phyloP scores from a whole-genome alignment of 208 protist species.

The Sergeia podlipaevii region DNA sequence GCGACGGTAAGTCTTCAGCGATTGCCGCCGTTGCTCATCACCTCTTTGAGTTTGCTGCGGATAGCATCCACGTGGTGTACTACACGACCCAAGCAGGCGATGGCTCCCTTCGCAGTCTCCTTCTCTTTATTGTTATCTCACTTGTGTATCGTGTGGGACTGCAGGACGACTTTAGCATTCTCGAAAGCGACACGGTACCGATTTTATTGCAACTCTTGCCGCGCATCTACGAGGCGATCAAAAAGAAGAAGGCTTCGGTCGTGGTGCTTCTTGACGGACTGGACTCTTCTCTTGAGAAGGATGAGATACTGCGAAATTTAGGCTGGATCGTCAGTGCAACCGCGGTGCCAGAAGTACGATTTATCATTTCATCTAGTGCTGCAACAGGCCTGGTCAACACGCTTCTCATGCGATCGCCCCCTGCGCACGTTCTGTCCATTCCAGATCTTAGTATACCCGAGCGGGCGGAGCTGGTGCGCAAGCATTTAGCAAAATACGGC shows the following conservation, averaged over 20 bases:
- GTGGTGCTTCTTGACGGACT: conserved; percentile 67
- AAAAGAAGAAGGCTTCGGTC: conserved; percentile 18
- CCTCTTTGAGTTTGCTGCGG: conserved; percentile 18
- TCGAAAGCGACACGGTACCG: conserved; percentile 38
- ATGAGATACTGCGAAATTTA: conserved; percentile 45
- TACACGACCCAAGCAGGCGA: conserved; percentile 63
- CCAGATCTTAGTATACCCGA: conserved; percentile 49
- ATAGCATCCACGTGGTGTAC: conserved; percentile 37
- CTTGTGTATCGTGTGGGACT: conserved; percentile 35
- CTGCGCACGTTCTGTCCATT: conserved; percentile 22
- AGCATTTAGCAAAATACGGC: conserved; percentile 67
- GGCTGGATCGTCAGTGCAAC: conserved; percentile 34
- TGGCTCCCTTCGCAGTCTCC: conserved; percentile 38
- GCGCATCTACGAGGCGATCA: conserved; percentile 37
- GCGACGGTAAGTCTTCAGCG: conserved; percentile 70
- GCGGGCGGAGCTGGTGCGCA: conserved; percentile 63
- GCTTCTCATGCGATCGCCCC: conserved; percentile 41
- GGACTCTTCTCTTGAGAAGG: conserved; percentile 48
- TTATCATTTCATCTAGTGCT: conserved; percentile 40
- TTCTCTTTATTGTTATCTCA: conserved; percentile 49
- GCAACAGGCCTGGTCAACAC: conserved; percentile 27
- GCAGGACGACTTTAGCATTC: conserved; percentile 40
- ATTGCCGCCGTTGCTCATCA: conserved; percentile 40
- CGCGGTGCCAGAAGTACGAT: conserved; percentile 44
- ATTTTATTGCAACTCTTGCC: conserved; percentile 52